Conservation (phyloP, 305 asterid species). For the Fraxinus platypoda region DNA sequence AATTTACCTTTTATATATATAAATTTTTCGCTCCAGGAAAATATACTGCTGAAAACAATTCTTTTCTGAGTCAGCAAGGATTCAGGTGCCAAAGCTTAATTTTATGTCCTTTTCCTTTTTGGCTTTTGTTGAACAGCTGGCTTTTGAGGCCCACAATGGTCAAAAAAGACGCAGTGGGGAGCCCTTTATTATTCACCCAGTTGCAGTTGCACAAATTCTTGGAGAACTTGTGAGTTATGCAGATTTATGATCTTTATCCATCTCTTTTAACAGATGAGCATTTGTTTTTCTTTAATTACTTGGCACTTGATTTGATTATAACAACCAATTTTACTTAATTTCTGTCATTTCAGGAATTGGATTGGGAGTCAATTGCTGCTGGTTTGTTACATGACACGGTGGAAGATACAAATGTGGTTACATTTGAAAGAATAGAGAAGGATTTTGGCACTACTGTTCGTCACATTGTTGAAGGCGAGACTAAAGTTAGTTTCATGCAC, state of each 20-base stretch:
- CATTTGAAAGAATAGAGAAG: constrained; percentile 81
- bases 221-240: constrained; percentile 76
- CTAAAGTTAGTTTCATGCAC: constrained; percentile 51
- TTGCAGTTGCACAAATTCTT: constrained; percentile 94
- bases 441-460: constrained; percentile 80
- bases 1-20: background rate
- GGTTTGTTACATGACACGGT: constrained; percentile 96
- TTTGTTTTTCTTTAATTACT: constrained; percentile 5
- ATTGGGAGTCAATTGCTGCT: constrained; percentile 95
- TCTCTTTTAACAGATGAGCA: background rate
- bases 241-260: constrained; percentile 3
- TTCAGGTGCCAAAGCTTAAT: background rate
- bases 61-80: background rate
- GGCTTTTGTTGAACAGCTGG: constrained; percentile 49
- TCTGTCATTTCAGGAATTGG: constrained; percentile 62
- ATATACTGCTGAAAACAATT: background rate
- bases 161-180: constrained; percentile 97
- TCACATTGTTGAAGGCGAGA: constrained; percentile 93
- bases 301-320: background rate
- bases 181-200: constrained; percentile 91
- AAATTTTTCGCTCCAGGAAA: background rate
- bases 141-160: constrained; percentile 95
- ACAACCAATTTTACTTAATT: background rate
- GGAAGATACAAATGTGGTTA: constrained; percentile 80
- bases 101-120: background rate